Conservation (phyloP, 2,329 filamentous ascomycete genomes). For the Colletotrichum chrysophilum region DNA sequence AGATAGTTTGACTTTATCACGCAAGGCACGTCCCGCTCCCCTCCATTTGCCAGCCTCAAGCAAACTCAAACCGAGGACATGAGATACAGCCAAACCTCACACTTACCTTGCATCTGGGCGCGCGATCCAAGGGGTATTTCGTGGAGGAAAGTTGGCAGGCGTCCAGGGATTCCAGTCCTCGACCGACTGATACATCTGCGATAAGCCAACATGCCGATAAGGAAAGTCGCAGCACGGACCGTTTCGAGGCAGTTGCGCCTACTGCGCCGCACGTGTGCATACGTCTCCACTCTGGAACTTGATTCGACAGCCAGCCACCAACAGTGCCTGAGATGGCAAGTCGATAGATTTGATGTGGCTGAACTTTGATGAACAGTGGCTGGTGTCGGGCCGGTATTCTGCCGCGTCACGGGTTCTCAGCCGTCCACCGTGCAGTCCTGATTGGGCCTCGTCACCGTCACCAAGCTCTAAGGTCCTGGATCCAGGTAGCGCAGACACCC, state of each 20-base stretch:
- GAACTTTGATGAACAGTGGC: background rate
- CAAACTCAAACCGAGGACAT: background rate
- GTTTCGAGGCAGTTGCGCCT: background rate
- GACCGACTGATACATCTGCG: background rate
- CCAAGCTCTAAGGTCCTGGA: slow-evolving; percentile 22
- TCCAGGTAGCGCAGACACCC: slow-evolving; percentile 19
- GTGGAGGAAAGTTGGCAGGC: background rate
- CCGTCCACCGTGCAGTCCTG: slow-evolving; percentile 12
- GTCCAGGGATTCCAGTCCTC: background rate
- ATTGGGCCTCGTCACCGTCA: slow-evolving; percentile 21
- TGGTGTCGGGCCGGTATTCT: slow-evolving; percentile 9
- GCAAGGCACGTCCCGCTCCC: background rate
- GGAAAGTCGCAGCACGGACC: background rate
- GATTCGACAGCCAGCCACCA: background rate
- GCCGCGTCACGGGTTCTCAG: slow-evolving; percentile 21
- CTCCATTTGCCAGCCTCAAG: background rate
- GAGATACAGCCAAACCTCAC: background rate
- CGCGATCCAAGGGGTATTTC: background rate
- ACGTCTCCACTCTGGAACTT: background rate
- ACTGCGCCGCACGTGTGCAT: background rate
- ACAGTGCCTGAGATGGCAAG: background rate
- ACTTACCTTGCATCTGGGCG: background rate
- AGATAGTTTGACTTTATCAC: background rate
- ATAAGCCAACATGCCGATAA: slow-evolving; percentile 1
- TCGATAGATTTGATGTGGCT: background rate